phyloP scores from a whole-genome alignment of 257 asterid species.

The Solanum rostratum region DNA sequence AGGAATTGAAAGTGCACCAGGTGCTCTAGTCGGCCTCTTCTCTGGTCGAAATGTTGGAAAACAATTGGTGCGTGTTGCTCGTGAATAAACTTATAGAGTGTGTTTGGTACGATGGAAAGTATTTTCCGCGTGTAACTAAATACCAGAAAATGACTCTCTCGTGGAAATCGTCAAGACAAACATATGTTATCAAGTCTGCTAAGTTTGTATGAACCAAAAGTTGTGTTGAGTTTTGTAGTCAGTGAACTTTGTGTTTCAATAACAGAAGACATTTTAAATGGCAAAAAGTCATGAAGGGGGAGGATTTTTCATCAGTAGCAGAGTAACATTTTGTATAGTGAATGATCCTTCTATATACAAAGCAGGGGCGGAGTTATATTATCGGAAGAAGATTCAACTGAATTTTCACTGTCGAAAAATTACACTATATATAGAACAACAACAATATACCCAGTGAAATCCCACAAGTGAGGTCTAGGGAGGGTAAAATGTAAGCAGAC shows the following conservation, averaged over 20 bases:
- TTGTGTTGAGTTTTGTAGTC: neutral
- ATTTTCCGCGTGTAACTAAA: neutral
- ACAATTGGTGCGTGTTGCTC: neutral
- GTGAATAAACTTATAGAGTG: neutral
- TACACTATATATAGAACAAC: too few species aligned
- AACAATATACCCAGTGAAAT: too few species aligned
- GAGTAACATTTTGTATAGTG: neutral
- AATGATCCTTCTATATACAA: too few species aligned
- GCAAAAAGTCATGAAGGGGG: neutral
- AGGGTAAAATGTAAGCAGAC: too few species aligned
- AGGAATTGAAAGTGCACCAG: conserved; percentile 4
- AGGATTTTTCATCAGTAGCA: neutral
- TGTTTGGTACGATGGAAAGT: neutral
- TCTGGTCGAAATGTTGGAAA: neutral
- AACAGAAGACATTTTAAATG: neutral
- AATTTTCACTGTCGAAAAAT: neutral
- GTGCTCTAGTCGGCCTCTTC: neutral
- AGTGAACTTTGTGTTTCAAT: neutral
- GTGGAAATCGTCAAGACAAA: neutral
- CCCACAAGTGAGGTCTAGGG: too few species aligned
- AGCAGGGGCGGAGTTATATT: too few species aligned
- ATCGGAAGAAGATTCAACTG: neutral
- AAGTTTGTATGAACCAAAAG: neutral
- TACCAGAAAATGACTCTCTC: neutral
- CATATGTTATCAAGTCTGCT: neutral